A percentile compares a stretch with the other conserved stretches of the same genome.
Evolutionary conservation across 768 basidiomycete genomes (phyloP).

Genomic region (Dioszegia hungarica): DNA sequence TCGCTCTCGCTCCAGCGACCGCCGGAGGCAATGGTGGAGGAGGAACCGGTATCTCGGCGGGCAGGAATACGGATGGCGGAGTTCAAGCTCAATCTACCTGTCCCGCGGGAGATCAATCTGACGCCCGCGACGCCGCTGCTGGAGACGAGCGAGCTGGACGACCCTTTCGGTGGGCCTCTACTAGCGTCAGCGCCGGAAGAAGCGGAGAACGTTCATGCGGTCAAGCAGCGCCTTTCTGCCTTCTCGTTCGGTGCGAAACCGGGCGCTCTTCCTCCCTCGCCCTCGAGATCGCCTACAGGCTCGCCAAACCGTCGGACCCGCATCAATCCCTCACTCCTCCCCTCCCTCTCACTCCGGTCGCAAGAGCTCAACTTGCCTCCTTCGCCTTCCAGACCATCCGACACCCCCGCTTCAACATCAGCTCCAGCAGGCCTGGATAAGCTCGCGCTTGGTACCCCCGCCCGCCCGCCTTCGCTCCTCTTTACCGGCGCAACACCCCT

Average conservation of each 20-base stretch:
- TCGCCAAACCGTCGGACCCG: background rate
- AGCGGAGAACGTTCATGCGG: conserved; percentile 11
- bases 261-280: conserved; percentile 7
- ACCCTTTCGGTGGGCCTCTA: background rate
- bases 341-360: conserved; percentile 18
- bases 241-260: conserved; percentile 37
- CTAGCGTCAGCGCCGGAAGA: background rate
- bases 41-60: background rate
- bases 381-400: background rate
- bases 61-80: background rate
- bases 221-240: conserved; percentile 19
- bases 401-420: conserved; percentile 19
- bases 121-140: conserved; percentile 33
- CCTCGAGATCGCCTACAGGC: background rate
- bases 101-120: conserved; percentile 27
- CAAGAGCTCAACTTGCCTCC: conserved; percentile 2
- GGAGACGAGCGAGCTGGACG: conserved; percentile 12
- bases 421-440: conserved; percentile 3
- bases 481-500: conserved; percentile 35
- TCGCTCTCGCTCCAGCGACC: background rate
- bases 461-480: conserved; percentile 35
- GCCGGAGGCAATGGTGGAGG: background rate
- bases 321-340: background rate
- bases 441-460: conserved; percentile 17
- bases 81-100: background rate